Evolutionary conservation across 129 eudicot genomes (phyloP).

Genomic region (Tagetes erecta): DNA sequence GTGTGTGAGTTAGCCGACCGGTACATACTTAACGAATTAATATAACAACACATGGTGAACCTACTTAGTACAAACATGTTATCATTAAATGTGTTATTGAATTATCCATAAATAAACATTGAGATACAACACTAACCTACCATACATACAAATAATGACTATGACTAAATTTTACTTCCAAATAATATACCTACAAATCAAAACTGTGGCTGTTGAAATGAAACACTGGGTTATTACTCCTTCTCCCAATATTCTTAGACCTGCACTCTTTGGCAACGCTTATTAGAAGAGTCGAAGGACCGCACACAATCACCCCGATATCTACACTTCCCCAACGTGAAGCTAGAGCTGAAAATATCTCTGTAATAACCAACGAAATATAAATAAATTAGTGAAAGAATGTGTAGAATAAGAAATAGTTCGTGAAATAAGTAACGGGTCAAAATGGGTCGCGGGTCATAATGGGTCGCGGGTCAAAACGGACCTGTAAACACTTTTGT

Average conservation of each 20-base stretch:
- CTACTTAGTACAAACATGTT: background rate
- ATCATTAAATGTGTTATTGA: background rate
- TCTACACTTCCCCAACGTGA: conserved; percentile 67
- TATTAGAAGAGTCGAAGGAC: conserved; percentile 64
- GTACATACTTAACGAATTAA: background rate
- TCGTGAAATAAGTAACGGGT: background rate
- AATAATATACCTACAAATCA: conserved; percentile 53
- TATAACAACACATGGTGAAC: background rate
- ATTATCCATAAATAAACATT: background rate
- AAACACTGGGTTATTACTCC: conserved; percentile 54
- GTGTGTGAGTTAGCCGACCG: no score
- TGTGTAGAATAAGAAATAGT: background rate
- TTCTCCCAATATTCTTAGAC: conserved; percentile 51
- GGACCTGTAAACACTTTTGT: background rate
- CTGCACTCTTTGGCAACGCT: conserved; percentile 81
- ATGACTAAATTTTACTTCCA: conserved; percentile 14
- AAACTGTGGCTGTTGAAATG: conserved; percentile 91
- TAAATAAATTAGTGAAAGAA: background rate
- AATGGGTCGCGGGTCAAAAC: background rate
- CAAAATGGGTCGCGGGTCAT: background rate
- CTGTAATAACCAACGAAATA: conserved; percentile 36
- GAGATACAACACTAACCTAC: conserved; percentile 8
- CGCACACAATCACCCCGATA: conserved; percentile 86
- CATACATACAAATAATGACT: conserved; percentile 27
- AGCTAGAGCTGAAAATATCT: conserved; percentile 49